Evolutionary conservation across 2,329 filamentous ascomycete species (phyloP), one percentile per base, ranked within the genome.

Genomic region (Xylariaceae sp.): DNA sequence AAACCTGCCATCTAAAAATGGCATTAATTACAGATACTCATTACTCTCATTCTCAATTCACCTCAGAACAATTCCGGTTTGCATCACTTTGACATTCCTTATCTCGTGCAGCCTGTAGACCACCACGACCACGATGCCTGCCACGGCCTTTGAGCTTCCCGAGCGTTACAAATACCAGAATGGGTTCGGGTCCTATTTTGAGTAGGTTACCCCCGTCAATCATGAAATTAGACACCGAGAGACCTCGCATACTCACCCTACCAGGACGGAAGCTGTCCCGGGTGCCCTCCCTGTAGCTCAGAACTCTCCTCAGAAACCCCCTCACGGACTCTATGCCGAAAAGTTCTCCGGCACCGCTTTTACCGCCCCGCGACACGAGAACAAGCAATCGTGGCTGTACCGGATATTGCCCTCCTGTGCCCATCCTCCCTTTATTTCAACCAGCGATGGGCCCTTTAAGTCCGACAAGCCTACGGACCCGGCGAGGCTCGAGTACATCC

Each of bases 301-400:
- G 36, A 89, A 89, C 72, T 87, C 85, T 4, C 86, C 86, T 0
- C 86, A 89, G 67, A 86, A 87, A 65, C 82, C 80, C 6, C 78
- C 84, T 0, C 80, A 81, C 60, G 86, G 86, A 2, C 77, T 89
- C 10, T 89, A 89, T 67, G 80, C 85, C 36, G 87, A 89, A 71
- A 82, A 83, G 69, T 71, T 84, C 34, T 83, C 80, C 0, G 81
- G 80, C 12, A 82, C 80, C 1, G 77, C 81, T 3, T 84, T 84
- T 61, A 84, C 80, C 1, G 79, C 80, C 13, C 80, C 80, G 0
- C 71, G 81, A 26, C 73, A 78, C 60, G 77, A 81, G 60, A 85
- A 84, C 62, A 72, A 76, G 58, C 80, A 84, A 58, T 74, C 80
- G 43, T 85, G 81, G 81, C 73, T 84, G 2, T 84, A 84, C 60